A percentile compares a stretch with the other conserved stretches of the same genome.
phyloP scores from a whole-genome alignment of 2,329 filamentous ascomycete species.

The Talaromyces funiculosus region DNA sequence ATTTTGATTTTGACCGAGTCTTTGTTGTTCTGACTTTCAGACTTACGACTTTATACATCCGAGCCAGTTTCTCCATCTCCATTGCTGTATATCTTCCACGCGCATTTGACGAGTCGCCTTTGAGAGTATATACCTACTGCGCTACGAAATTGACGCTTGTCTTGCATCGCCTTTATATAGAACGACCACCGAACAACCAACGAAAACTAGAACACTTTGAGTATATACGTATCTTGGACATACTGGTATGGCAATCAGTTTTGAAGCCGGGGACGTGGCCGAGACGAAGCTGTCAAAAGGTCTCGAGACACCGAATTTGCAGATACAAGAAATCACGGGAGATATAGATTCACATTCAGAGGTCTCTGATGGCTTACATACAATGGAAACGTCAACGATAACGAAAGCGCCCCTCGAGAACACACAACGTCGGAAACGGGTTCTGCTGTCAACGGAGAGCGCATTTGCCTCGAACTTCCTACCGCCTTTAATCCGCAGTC shows the following conservation, averaged over 20 bases:
- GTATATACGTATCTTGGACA: not conserved
- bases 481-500: slow-evolving; percentile 33
- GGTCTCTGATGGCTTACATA: not conserved
- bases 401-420: not conserved
- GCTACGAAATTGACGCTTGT: not conserved
- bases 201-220: not conserved
- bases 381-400: not conserved
- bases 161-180: not conserved
- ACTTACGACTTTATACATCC: not conserved
- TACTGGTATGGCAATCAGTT: slow-evolving; percentile 19
- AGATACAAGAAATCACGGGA: not conserved
- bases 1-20: not conserved
- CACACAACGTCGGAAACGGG: slow-evolving; percentile 22
- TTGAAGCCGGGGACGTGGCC: slow-evolving; percentile 2
- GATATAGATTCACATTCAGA: not conserved
- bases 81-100: not conserved
- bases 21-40: not conserved
- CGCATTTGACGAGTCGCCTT: not conserved
- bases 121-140: not conserved
- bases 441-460: slow-evolving; percentile 36
- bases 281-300: slow-evolving; percentile 4
- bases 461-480: slow-evolving; percentile 36
- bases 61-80: not conserved
- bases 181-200: not conserved
- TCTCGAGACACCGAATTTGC: not conserved